Percentiles rank a stretch among this genome's conserved stretches.
Evolutionary conservation across 352 stramenopile species (phyloP).

Genomic region (Globisporangium lucens): DNA sequence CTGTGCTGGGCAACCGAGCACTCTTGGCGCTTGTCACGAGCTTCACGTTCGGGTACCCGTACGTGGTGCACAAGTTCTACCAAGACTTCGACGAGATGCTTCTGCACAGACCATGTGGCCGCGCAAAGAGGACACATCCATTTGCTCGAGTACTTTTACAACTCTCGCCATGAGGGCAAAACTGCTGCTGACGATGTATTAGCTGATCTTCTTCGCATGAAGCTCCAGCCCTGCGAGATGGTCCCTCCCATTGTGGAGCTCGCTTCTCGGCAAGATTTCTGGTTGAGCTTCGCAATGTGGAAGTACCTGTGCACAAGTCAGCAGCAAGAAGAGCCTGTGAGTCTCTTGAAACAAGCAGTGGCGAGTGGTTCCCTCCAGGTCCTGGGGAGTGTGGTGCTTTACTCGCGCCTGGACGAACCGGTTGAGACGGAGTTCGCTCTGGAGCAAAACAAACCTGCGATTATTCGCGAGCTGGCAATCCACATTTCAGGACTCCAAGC

Average conservation of each 20-base stretch:
- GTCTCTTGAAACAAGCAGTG: constrained; percentile 1
- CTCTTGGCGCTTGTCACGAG: background rate
- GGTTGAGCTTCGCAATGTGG: background rate
- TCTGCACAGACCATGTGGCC: background rate
- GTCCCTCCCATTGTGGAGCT: too few relatives aligned
- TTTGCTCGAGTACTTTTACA: background rate
- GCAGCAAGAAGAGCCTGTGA: background rate
- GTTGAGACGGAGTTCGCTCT: background rate
- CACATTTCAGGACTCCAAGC: too few relatives aligned
- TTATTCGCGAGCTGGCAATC: background rate
- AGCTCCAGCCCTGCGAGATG: background rate
- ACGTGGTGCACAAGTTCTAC: constrained; percentile 1
- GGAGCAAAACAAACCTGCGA: background rate
- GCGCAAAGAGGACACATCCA: background rate
- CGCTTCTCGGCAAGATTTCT: background rate
- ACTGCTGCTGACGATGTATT: background rate
- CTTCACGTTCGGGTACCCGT: background rate
- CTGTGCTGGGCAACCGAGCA: too few relatives aligned
- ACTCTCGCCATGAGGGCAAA: background rate
- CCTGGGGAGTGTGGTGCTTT: background rate
- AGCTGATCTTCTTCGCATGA: background rate
- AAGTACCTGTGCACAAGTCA: constrained; percentile 5
- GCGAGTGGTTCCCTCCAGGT: background rate
- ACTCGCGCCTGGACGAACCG: background rate
- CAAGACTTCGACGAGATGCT: background rate